Evolutionary conservation across 495 filamentous ascomycete species (phyloP).

Genomic region (Aspergillus incahuasiensis): DNA sequence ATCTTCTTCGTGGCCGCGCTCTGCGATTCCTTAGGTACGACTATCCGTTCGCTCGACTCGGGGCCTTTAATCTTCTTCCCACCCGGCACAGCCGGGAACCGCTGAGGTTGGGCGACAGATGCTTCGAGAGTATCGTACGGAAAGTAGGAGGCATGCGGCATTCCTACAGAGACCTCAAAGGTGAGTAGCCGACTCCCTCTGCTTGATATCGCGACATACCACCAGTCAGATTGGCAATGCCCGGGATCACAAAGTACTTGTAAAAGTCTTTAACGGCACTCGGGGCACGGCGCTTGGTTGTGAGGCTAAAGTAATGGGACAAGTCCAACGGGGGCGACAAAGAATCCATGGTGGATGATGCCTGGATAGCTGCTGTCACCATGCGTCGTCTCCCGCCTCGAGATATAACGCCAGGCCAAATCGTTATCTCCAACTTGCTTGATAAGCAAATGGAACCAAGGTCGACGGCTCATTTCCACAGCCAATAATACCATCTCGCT

Average conservation of each 20-base stretch:
- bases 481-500: neutral
- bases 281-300: conserved; percentile 56
- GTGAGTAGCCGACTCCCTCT: neutral
- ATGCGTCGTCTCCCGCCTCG: neutral
- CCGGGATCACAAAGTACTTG: conserved; percentile 76
- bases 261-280: conserved; percentile 76
- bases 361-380: neutral
- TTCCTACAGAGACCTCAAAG: conserved; percentile 42
- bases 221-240: conserved; percentile 82
- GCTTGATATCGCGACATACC: conserved; percentile 47
- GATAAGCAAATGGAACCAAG: conserved; percentile 13
- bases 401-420: neutral
- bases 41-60: conserved; percentile 46
- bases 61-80: conserved; percentile 45
- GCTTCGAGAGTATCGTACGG: conserved; percentile 89
- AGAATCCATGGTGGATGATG: conserved; percentile 7
- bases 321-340: conserved; percentile 60
- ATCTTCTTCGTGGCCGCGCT: conserved; percentile 56
- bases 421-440: conserved; percentile 12
- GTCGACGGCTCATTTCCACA: neutral
- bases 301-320: conserved; percentile 69
- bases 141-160: conserved; percentile 77
- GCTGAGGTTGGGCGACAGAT: conserved; percentile 63
- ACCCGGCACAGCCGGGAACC: conserved; percentile 60
- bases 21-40: conserved; percentile 63